phyloP scores from a whole-genome alignment of 768 basidiomycete species.

The Neoboletus magnificus region DNA sequence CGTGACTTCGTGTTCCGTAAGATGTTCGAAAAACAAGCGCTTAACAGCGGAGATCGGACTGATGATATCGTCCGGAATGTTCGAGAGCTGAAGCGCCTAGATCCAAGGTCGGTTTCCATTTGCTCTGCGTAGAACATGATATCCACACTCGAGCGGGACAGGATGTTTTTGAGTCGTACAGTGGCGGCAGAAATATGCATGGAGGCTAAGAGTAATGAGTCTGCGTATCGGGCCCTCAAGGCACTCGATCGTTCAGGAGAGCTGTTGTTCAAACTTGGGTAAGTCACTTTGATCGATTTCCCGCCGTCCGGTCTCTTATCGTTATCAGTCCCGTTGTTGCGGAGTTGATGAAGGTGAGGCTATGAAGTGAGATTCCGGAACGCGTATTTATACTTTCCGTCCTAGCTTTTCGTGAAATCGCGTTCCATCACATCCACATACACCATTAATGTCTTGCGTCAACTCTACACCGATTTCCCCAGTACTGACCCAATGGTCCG shows the following conservation, averaged over 20 bases:
- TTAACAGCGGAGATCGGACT: constrained; percentile 48
- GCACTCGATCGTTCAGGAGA: constrained; percentile 59
- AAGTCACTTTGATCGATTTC: constrained; percentile 22
- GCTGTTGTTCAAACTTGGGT: constrained; percentile 68
- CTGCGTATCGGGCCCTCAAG: constrained; percentile 67
- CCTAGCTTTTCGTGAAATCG: constrained; percentile 65
- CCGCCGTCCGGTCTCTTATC: constrained; percentile 4
- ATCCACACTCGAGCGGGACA: constrained; percentile 26
- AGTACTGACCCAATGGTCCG: constrained; percentile 58
- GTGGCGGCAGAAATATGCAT: constrained; percentile 83
- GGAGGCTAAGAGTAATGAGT: constrained; percentile 71
- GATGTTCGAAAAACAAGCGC: constrained; percentile 64
- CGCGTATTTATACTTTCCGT: constrained; percentile 5
- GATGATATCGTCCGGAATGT: constrained; percentile 70
- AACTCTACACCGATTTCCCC: constrained; percentile 66
- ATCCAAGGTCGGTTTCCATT: constrained; percentile 50
- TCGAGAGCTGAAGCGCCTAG: constrained; percentile 66
- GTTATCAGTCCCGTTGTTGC: constrained; percentile 44
- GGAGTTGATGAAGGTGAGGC: constrained; percentile 62
- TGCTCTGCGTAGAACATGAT: neutral
- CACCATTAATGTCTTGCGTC: constrained; percentile 53
- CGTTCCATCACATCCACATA: constrained; percentile 55
- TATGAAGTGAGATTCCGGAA: neutral
- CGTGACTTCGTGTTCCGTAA: constrained; percentile 85
- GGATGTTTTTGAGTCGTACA: constrained; percentile 80